phyloP scores from a whole-genome alignment of 73 alveolate genomes.

The Symbiodinium natans region DNA sequence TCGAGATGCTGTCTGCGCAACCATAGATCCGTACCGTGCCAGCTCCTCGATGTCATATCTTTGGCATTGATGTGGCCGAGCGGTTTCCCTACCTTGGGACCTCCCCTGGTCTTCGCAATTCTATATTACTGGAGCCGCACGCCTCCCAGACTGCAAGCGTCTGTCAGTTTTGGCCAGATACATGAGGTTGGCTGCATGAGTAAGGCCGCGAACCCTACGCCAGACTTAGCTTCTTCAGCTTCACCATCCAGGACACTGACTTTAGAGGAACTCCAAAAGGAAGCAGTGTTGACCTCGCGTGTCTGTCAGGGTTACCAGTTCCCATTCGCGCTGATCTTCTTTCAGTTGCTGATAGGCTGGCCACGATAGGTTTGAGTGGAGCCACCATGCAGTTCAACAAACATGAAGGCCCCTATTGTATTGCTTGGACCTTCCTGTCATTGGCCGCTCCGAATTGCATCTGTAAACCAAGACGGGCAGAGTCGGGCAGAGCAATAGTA shows the following conservation, averaged over 20 bases:
- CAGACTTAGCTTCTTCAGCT: conserved; percentile 65
- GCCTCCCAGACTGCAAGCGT: background rate
- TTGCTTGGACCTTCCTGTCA: no score
- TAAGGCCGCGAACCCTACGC: conserved; percentile 87
- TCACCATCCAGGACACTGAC: conserved; percentile 66
- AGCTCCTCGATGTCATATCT: conserved; percentile 85
- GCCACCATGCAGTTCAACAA: no score
- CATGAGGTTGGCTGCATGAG: background rate
- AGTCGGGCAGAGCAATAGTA: no score
- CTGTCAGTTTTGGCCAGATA: background rate
- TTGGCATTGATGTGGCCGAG: conserved; percentile 61
- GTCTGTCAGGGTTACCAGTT: conserved; percentile 81
- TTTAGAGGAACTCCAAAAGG: no score
- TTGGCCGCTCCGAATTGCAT: no score
- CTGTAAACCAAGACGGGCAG: no score
- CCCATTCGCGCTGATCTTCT: conserved; percentile 92
- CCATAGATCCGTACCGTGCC: background rate
- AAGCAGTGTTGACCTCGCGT: no score
- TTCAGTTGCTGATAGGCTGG: conserved; percentile 71
- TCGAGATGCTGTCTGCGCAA: no score
- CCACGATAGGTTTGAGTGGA: background rate
- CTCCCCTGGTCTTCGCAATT: conserved; percentile 79
- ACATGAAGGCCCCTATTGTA: no score
- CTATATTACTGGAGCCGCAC: conserved; percentile 83
- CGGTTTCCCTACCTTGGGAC: conserved; percentile 81